Evolutionary conservation across 2,329 filamentous ascomycete species (phyloP), one percentile per base, ranked within the genome.

Genomic region (Diplodia intermedia): DNA sequence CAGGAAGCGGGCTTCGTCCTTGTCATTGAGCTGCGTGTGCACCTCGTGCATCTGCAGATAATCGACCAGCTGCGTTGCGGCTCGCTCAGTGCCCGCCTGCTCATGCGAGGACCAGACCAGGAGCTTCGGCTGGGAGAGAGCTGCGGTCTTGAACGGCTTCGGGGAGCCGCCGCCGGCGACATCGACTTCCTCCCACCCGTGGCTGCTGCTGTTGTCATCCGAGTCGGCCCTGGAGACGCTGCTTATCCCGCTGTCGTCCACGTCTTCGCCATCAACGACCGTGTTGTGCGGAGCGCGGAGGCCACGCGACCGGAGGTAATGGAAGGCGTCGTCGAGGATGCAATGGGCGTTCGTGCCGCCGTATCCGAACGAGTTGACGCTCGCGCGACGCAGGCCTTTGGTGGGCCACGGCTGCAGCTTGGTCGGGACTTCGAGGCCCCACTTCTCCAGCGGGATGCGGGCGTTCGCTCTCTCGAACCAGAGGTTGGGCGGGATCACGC

Each of bases 401-500:
- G 40, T n/a, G 1, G 40, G 40, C 40, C 40, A 43, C 15, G 40
- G 40, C 40, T 18, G 14, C 1, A 43, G 18, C 14, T n/a, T 1
- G 18, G 31, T 33, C 31, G 31, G 31, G 31, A 33, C 9, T 9
- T 33, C 9, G 31, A 33, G 31, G 6, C 31, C 31, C 31, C 31
- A 33, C 31, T 33, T 33, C 31, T 33, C 31, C 31, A 33, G 31
- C 5, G 31, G 40, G 60, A 63, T 65, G 49, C 8, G 68, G 61
- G 15, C 15, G 53, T 70, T 71, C 0, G 65, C 69, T 0, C 60
- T 60, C 5, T 23, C 49, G 40, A 71, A 72, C 18, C 72, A 73
- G 70, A 0, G 87, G 36, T 78, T 79, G 26, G 73, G 72, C 4
- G 78, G 78, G 15, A 79, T 70, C 1, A 68, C 69, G 12, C 70